Percentiles rank a stretch among this genome's conserved stretches.
phyloP scores from a whole-genome alignment of 78 protist species.

The Dictyostelium intermedium region DNA sequence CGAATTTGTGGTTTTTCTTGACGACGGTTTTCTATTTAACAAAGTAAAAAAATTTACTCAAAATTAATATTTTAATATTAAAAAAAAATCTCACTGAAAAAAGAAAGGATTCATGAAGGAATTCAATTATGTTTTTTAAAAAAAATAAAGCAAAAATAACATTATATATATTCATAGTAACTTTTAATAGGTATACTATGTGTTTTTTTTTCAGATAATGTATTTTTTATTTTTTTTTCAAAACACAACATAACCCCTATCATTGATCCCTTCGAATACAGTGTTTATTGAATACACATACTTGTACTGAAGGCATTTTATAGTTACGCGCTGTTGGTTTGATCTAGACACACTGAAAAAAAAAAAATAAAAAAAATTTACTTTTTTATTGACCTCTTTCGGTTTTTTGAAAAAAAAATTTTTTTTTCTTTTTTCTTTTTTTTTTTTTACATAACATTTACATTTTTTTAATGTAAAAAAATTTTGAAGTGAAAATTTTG shows the following conservation, averaged over 20 bases:
- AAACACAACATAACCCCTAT: background rate
- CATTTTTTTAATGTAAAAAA: background rate
- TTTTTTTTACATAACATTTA: background rate
- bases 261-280: background rate
- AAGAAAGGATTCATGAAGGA: background rate
- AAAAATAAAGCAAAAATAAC: no score
- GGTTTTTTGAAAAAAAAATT: background rate
- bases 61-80: no score
- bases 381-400: background rate
- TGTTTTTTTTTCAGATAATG: no score
- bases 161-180: no score
- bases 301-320: background rate
- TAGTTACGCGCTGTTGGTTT: background rate
- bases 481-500: no score
- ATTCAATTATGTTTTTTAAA: background rate
- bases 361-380: no score
- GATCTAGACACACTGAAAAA: background rate
- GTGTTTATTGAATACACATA: background rate
- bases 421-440: no score
- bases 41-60: background rate
- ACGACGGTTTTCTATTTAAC: constrained; percentile 6
- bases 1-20: constrained; percentile 50
- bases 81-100: background rate
- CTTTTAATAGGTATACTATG: background rate
- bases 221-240: background rate